phyloP scores from a whole-genome alignment of 2,329 filamentous ascomycete genomes.

The Ceratocystis eucalypticola region DNA sequence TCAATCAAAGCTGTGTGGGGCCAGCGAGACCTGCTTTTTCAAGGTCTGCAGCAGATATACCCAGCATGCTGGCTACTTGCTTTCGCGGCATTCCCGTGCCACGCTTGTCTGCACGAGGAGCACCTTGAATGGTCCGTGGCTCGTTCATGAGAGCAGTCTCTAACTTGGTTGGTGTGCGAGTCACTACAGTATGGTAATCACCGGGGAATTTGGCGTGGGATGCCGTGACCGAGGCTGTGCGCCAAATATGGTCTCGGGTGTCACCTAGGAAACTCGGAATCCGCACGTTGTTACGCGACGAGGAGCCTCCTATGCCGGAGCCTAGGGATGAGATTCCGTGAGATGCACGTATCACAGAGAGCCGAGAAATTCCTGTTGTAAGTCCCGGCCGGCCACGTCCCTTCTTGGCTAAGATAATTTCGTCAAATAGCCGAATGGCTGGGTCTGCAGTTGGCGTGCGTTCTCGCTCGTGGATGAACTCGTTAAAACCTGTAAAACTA shows the following conservation, averaged over 20 bases:
- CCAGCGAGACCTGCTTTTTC: slow-evolving; percentile 17
- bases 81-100: slow-evolving; percentile 40
- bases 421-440: slow-evolving; percentile 63
- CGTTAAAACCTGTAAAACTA: slow-evolving; percentile 43
- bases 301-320: slow-evolving; percentile 9
- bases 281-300: slow-evolving; percentile 28
- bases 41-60: slow-evolving; percentile 28
- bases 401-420: slow-evolving; percentile 69
- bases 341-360: slow-evolving; percentile 45
- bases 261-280: slow-evolving; percentile 53
- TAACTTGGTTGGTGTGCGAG: slow-evolving; percentile 64
- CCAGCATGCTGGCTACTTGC: slow-evolving; percentile 40
- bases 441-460: slow-evolving; percentile 48
- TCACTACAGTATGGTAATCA: slow-evolving; percentile 47
- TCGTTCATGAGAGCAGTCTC: slow-evolving; percentile 84
- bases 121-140: slow-evolving; percentile 75
- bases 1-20: slow-evolving; percentile 12
- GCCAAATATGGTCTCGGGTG: slow-evolving; percentile 67
- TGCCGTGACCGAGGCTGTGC: slow-evolving; percentile 48
- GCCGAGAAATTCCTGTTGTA: slow-evolving; percentile 48
- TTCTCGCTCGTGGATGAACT: slow-evolving; percentile 75
- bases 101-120: slow-evolving; percentile 51
- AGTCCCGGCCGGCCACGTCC: slow-evolving; percentile 51
- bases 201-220: slow-evolving; percentile 49
- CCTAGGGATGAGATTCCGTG: slow-evolving; percentile 30